Evolutionary conservation across 805 yeast species (phyloP).

Genomic region (Lipomyces oligophaga): DNA sequence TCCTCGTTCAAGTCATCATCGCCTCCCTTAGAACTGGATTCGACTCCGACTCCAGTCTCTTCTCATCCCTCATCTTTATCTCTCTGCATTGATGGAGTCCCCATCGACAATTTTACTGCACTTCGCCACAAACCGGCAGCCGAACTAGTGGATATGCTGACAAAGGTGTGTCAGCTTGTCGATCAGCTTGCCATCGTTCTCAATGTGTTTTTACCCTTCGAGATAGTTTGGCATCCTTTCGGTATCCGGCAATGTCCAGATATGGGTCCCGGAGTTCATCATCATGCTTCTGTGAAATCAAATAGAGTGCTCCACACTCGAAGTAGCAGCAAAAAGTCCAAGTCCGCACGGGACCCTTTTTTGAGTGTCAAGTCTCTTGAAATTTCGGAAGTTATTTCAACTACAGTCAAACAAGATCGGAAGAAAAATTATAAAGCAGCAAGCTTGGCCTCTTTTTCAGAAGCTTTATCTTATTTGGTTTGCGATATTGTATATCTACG

Average conservation of each 20-base stretch:
- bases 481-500: slow-evolving; percentile 19
- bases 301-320: too few species aligned
- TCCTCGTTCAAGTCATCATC: too few species aligned
- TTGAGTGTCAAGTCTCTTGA: too few species aligned
- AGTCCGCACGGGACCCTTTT: too few species aligned
- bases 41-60: too few species aligned
- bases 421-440: too few species aligned
- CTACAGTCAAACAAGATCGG: too few species aligned
- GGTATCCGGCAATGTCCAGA: slow-evolving; percentile 10
- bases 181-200: slow-evolving; percentile 8
- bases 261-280: neutral
- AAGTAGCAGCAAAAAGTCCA: too few species aligned
- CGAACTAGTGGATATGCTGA: slow-evolving; percentile 1
- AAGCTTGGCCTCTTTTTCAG: slow-evolving; percentile 15
- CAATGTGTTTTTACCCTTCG: slow-evolving; percentile 20
- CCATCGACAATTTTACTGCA: slow-evolving; percentile 9
- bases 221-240: slow-evolving; percentile 12
- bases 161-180: slow-evolving; percentile 4
- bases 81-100: slow-evolving; percentile 8
- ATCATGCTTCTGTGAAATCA: neutral
- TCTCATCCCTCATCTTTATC: too few species aligned
- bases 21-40: too few species aligned
- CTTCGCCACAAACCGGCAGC: slow-evolving; percentile 4
- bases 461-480: slow-evolving; percentile 18
- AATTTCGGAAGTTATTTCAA: too few species aligned